These are phyloP conservation scores for Pyricularia pennisetigena DNA, from an alignment of 2,329 filamentous ascomycete species.

Conservation along the genomic window DNA sequence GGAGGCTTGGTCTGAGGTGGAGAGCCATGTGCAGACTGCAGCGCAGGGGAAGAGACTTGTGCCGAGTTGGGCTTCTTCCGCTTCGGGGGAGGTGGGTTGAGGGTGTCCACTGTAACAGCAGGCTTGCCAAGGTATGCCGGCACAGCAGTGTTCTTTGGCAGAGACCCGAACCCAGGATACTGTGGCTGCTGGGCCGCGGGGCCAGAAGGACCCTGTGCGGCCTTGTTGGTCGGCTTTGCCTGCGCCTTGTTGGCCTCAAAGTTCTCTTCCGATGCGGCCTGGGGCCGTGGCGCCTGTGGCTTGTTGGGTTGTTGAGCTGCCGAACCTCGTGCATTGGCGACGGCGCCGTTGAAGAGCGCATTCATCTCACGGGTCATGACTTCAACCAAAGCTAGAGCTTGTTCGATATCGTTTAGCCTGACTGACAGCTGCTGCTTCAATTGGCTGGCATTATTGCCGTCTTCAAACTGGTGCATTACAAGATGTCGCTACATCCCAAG, in stretches of 20 bases:
- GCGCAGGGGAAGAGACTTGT: conserved; percentile 24
- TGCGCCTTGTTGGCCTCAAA: conserved; percentile 36
- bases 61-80: conserved; percentile 37
- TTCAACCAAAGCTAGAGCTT: conserved; percentile 34
- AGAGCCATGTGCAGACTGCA: conserved; percentile 25
- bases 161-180: conserved; percentile 14
- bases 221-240: conserved; percentile 33
- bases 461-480: conserved; percentile 41
- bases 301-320: conserved; percentile 15
- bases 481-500: conserved; percentile 35
- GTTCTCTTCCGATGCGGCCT: conserved; percentile 41
- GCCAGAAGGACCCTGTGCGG: conserved; percentile 40
- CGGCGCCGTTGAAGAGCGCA: not conserved
- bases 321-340: conserved; percentile 14
- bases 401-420: conserved; percentile 38
- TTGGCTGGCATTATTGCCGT: conserved; percentile 34
- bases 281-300: conserved; percentile 12
- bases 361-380: conserved; percentile 28
- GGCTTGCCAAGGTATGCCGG: conserved; percentile 44
- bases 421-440: conserved; percentile 43
- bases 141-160: conserved; percentile 1
- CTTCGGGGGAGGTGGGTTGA: conserved; percentile 45
- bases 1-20: conserved; percentile 39
- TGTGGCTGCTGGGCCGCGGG: conserved; percentile 48
- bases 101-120: conserved; percentile 39